Conservation (phyloP, 129 eudicot genomes). For the Flaveria trinervia region DNA sequence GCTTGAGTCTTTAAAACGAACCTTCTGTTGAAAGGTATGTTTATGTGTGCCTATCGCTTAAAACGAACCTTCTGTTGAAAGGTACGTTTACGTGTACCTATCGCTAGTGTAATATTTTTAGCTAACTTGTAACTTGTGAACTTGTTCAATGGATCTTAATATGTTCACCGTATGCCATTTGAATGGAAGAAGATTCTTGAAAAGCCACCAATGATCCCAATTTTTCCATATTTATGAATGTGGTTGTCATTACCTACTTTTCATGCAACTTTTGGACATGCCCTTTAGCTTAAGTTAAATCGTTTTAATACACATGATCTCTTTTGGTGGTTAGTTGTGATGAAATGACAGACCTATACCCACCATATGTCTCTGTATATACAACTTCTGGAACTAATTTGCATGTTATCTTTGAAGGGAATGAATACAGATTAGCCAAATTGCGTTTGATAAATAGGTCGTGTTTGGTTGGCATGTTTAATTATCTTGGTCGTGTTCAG, state of each 20-base stretch:
- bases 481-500: no score
- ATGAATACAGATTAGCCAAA: background rate
- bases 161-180: background rate
- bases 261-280: no score
- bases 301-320: background rate
- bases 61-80: slow-evolving; percentile 10
- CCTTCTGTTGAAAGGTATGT: slow-evolving; percentile 29
- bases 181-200: no score
- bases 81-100: slow-evolving; percentile 26
- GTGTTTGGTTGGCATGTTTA: background rate
- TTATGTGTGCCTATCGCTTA: background rate
- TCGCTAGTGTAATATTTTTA: background rate
- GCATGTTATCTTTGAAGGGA: background rate
- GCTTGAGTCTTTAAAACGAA: background rate
- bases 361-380: slow-evolving; percentile 25
- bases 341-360: slow-evolving; percentile 6
- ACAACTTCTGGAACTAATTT: slow-evolving; percentile 21
- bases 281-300: no score
- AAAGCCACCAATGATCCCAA: no score
- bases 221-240: no score
- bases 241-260: no score
- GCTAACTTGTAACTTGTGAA: slow-evolving; percentile 4
- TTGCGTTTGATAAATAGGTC: background rate
- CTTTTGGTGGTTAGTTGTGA: slow-evolving; percentile 27
- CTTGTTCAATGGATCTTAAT: slow-evolving; percentile 17